phyloP scores from a whole-genome alignment of 208 protist species.

The Sergeia podlipaevii region DNA sequence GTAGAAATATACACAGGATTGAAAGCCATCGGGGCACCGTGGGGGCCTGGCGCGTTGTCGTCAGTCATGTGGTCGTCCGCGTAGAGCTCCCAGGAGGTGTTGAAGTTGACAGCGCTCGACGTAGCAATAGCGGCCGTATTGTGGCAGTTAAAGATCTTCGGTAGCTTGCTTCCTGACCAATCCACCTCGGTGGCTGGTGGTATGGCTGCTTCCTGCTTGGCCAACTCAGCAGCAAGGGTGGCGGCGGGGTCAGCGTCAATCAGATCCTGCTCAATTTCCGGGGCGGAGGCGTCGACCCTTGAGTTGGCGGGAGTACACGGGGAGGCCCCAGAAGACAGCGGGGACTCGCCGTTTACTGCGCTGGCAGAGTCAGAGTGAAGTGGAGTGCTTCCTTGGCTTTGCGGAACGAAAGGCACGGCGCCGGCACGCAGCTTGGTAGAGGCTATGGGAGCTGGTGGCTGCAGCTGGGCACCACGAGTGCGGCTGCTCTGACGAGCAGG shows the following conservation, averaged over 20 bases:
- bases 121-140: constrained; percentile 53
- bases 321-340: constrained; percentile 12
- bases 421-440: constrained; percentile 46
- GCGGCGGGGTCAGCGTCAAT: constrained; percentile 2
- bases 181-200: constrained; percentile 30
- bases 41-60: constrained; percentile 5
- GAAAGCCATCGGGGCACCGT: constrained; percentile 12
- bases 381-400: constrained; percentile 8
- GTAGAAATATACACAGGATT: constrained; percentile 70
- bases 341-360: background rate
- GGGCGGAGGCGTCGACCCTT: constrained; percentile 8
- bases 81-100: constrained; percentile 76
- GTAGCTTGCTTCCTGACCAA: constrained; percentile 48
- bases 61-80: constrained; percentile 64
- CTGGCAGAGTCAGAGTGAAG: background rate
- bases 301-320: constrained; percentile 28
- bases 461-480: too few relatives aligned
- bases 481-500: too few relatives aligned
- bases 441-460: constrained; percentile 7
- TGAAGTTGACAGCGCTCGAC: constrained; percentile 43
- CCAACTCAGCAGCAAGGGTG: background rate
- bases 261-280: constrained; percentile 1
- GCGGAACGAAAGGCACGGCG: constrained; percentile 61
- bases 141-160: constrained; percentile 50
- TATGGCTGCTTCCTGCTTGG: constrained; percentile 10